phyloP scores from a whole-genome alignment of 768 basidiomycete genomes.

The Inosperma sp. region DNA sequence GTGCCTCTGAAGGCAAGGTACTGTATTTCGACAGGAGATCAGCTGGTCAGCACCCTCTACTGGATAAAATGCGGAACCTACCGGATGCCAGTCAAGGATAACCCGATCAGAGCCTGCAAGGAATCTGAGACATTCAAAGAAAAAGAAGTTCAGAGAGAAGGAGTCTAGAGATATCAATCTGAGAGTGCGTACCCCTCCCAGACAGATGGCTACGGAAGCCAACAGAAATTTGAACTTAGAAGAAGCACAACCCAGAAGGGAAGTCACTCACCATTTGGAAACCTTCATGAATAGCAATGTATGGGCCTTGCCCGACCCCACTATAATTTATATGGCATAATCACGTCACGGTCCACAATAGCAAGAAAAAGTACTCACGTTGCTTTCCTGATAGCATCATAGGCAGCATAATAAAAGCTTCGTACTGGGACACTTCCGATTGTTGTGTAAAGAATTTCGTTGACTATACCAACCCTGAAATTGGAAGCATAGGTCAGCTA shows the following conservation, averaged over 20 bases:
- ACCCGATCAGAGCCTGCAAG: slow-evolving; percentile 72
- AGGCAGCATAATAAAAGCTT: slow-evolving; percentile 44
- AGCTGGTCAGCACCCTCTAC: background rate
- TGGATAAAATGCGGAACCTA: slow-evolving; percentile 33
- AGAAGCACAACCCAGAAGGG: slow-evolving; percentile 13
- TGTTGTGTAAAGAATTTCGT: slow-evolving; percentile 55
- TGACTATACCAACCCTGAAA: slow-evolving; percentile 51
- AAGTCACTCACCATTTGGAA: slow-evolving; percentile 48
- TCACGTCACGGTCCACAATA: background rate
- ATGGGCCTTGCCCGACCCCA: slow-evolving; percentile 58
- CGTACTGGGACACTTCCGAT: slow-evolving; percentile 47
- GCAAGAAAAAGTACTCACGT: slow-evolving; percentile 28
- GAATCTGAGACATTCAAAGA: slow-evolving; percentile 43
- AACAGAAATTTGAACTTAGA: slow-evolving; percentile 6
- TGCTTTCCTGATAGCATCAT: slow-evolving; percentile 40
- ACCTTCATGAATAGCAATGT: slow-evolving; percentile 59
- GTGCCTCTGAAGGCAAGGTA: slow-evolving; percentile 44
- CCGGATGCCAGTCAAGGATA: slow-evolving; percentile 71
- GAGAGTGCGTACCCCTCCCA: slow-evolving; percentile 39
- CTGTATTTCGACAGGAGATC: slow-evolving; percentile 26
- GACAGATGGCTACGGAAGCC: slow-evolving; percentile 32
- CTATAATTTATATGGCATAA: slow-evolving; percentile 31
- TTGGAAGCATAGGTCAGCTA: slow-evolving; percentile 12
- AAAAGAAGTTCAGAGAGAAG: slow-evolving; percentile 7
- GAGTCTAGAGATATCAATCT: slow-evolving; percentile 1